Evolutionary conservation across 768 basidiomycete species (phyloP).

Genomic region (Mycena amicta): DNA sequence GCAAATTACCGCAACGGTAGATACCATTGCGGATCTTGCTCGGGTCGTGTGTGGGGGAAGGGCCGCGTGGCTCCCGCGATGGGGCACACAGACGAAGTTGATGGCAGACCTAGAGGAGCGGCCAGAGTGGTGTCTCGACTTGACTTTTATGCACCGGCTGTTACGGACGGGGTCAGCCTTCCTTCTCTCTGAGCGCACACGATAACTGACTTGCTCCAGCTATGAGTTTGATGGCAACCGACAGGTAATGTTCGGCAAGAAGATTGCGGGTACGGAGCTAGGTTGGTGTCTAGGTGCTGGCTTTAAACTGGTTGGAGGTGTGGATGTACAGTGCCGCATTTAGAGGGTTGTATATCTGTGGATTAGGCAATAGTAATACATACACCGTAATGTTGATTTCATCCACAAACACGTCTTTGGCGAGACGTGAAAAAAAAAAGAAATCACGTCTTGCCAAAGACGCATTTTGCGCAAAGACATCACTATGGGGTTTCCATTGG

Average conservation of each 20-base stretch:
- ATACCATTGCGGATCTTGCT: constrained; percentile 64
- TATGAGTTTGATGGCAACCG: constrained; percentile 82
- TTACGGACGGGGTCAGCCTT: constrained; percentile 63
- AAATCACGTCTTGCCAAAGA: too few relatives aligned
- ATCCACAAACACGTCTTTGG: too few relatives aligned
- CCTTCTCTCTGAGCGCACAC: neutral
- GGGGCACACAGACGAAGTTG: constrained; percentile 36
- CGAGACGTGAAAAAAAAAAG: too few relatives aligned
- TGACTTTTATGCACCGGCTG: constrained; percentile 93
- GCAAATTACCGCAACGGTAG: constrained; percentile 7
- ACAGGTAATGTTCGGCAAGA: constrained; percentile 80
- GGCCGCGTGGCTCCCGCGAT: constrained; percentile 57
- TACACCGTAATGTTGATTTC: too few relatives aligned
- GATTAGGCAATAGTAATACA: too few relatives aligned
- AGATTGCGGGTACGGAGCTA: constrained; percentile 85
- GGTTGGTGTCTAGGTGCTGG: constrained; percentile 93
- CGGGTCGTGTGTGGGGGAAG: constrained; percentile 73
- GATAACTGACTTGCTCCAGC: neutral
- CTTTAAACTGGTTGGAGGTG: constrained; percentile 68
- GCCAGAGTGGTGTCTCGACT: constrained; percentile 94
- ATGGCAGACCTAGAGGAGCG: constrained; percentile 73
- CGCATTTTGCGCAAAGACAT: too few relatives aligned
- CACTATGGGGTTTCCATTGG: too few relatives aligned
- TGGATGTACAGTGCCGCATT: constrained; percentile 56
- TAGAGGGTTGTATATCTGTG: too few relatives aligned